Evolutionary conservation across 176 grass and related monocot species (phyloP), one percentile per base, ranked within the genome.

Genomic region (Rhipidocladum racemiflorum): DNA sequence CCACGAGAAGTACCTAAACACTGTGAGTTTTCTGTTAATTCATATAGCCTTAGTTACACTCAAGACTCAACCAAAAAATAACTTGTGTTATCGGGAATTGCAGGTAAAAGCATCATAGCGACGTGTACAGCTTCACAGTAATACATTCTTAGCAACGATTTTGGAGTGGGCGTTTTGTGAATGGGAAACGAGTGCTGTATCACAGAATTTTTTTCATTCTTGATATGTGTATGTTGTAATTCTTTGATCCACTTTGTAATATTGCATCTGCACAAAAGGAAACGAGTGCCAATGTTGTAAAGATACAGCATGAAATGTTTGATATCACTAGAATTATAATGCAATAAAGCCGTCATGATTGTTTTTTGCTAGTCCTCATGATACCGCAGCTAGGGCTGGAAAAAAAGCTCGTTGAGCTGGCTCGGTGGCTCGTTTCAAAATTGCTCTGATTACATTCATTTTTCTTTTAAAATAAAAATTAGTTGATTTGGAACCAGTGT

Each of bases 1-100:
- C 76, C 92, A 99, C n/a, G 83, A 71, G 61, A 99, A 88, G 51
- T 99, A 99, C 86, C 80, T 99, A 69, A 90, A 51, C 69, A 81
- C 86, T 25, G 92, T 95, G 75, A 72, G 86, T 72, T 28, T 65
- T 81, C 44, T 40, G 62, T 71, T 43, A 66, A 55, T 85, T 29
- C 23, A 51, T 60, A 38, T 66, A 49, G 27, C 45, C 27, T 50
- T 28, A 76, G 7, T 43, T 35, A 71, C 17, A 34, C 5, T 46
- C 43, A 65, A 9, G 15, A 42, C 3, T 65, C 18, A 12, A 7
- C 75, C 30, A 71, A 64, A 60, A 65, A 49, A 71, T 29, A 66
- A 68, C 32, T 1, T 78, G 5, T 78, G 29, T 18, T 78, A 30
- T 74, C 49, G 23, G 83, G 38, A 32, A 74, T n/a, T 87, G 85